Conservation (phyloP, 1,139 yeast genomes). For the Suhomyces atakaporum region DNA sequence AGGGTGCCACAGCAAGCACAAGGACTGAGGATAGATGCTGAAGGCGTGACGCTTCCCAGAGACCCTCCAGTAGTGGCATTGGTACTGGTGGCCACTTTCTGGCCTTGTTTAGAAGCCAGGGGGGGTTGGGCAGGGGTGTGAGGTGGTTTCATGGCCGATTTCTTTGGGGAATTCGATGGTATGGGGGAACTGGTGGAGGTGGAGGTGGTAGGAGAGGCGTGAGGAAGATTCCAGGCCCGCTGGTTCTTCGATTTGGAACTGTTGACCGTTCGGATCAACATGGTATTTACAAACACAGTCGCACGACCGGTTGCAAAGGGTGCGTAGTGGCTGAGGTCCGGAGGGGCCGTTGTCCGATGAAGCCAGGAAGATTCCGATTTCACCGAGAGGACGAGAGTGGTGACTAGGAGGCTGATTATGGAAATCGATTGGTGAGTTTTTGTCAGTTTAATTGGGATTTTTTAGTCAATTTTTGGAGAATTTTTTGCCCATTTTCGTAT, state of each 20-base stretch:
- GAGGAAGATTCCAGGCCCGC: constrained; percentile 2
- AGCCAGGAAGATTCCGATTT: no score
- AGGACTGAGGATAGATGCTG: constrained; percentile 2
- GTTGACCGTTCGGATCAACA: constrained; percentile 4
- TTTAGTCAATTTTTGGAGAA: no score
- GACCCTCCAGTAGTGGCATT: no score
- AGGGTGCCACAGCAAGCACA: constrained; percentile 61
- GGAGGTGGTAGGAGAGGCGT: neutral
- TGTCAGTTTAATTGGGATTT: no score
- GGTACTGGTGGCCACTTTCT: neutral
- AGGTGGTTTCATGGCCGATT: neutral
- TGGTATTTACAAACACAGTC: constrained; percentile 5
- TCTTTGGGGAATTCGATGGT: neutral
- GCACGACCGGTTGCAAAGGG: constrained; percentile 10
- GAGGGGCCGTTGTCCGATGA: no score
- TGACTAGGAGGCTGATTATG: no score
- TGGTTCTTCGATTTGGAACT: constrained; percentile 4
- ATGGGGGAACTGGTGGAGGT: neutral
- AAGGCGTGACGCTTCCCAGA: no score
- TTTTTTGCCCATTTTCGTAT: no score
- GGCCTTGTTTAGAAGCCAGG: constrained; percentile 1
- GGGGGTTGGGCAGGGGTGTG: neutral
- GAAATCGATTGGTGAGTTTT: no score
- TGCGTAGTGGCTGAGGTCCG: constrained; percentile 8
- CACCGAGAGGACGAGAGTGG: no score